Evolutionary conservation across 768 basidiomycete species (phyloP).

Genomic region (Rhizopogon vinicolor): DNA sequence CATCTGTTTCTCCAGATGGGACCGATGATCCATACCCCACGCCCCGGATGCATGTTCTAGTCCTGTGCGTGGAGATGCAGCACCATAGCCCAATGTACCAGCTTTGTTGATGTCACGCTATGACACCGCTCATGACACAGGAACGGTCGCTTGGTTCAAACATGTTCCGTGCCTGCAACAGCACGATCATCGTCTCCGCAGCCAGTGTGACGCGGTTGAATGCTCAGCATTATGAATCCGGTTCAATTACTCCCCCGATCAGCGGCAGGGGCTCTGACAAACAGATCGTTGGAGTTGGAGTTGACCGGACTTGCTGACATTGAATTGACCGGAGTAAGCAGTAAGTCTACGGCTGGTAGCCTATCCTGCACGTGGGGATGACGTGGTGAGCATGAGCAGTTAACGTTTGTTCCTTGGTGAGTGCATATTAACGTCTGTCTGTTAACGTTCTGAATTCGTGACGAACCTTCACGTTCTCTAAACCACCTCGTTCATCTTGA

Average conservation of each 20-base stretch:
- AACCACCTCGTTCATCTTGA: not conserved
- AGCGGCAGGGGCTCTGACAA: not conserved
- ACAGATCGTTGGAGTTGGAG: not conserved
- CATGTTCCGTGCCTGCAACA: conserved; percentile 1
- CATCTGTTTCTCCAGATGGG: not conserved
- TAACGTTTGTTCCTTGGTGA: not conserved
- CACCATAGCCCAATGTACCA: not conserved
- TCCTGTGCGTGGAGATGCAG: not conserved
- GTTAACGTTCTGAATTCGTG: not conserved
- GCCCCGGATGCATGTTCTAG: not conserved
- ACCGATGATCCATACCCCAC: not conserved
- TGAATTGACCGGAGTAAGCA: not conserved
- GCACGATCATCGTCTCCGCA: not conserved
- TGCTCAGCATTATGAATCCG: not conserved
- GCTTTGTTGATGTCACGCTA: not conserved
- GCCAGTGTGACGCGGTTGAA: not conserved
- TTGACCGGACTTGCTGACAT: not conserved
- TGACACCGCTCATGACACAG: conserved; percentile 1
- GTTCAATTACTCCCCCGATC: not conserved
- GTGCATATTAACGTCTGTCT: not conserved
- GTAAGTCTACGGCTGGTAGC: too few relatives aligned
- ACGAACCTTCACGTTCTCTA: not conserved
- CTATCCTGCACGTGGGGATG: not conserved
- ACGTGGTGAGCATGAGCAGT: not conserved
- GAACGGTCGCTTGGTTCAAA: not conserved